Conservation (phyloP, 192 early-diverging fungal genomes). For the Backusella morwellensis region DNA sequence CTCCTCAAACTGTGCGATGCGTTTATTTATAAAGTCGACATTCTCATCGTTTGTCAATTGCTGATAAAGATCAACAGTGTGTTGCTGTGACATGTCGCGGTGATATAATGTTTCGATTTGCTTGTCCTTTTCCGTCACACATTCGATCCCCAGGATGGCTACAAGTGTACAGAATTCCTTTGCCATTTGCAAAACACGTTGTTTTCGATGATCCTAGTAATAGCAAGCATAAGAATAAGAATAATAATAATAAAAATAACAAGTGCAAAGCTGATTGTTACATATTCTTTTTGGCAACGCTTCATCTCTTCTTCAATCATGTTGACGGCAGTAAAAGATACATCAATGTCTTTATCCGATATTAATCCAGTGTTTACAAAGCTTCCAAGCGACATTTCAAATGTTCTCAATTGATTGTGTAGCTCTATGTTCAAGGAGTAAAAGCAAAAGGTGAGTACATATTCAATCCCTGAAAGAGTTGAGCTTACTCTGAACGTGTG, state of each 20-base stretch:
- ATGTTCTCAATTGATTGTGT: slow-evolving; percentile 14
- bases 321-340: slow-evolving; percentile 19
- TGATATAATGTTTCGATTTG: not conserved
- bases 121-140: not conserved
- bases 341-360: slow-evolving; percentile 13
- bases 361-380: slow-evolving; percentile 19
- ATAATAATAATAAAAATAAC: too few species aligned
- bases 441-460: not conserved
- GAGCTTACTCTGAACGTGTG: not conserved
- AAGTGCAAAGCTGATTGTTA: not conserved
- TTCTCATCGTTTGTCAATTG: not conserved
- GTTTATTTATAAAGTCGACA: not conserved
- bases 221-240: not conserved
- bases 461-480: too few species aligned
- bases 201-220: not conserved
- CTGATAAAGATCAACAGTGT: not conserved
- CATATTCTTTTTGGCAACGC: slow-evolving; percentile 31
- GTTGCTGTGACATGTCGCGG: not conserved
- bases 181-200: not conserved
- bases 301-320: slow-evolving; percentile 29
- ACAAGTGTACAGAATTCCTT: slow-evolving; percentile 3
- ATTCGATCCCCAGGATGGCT: not conserved
- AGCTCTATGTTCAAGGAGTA: slow-evolving; percentile 11
- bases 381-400: slow-evolving; percentile 3
- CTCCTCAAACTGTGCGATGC: slow-evolving; percentile 16